Evolutionary conservation across 257 asterid species (phyloP).

Genomic region (Solanum virginianum): DNA sequence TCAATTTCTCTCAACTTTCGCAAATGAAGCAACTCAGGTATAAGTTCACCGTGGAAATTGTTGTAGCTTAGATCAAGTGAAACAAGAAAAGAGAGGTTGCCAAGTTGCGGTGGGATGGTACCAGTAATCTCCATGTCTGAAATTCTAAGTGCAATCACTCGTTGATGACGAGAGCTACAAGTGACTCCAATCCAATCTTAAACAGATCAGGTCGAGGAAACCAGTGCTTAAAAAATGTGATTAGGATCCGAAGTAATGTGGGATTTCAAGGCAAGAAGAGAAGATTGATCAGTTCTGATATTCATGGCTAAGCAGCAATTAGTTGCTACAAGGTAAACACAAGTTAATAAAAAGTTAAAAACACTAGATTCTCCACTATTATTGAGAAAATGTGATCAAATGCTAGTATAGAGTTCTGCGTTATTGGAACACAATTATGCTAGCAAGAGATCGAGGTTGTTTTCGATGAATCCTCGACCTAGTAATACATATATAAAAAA

Average conservation of each 20-base stretch:
- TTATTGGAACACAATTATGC: background rate
- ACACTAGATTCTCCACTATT: background rate
- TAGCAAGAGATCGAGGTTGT: background rate
- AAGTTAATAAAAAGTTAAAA: background rate
- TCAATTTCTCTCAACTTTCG: background rate
- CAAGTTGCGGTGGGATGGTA: slow-evolving; percentile 13
- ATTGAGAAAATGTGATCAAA: background rate
- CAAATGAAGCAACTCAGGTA: slow-evolving; percentile 3
- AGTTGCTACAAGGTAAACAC: background rate
- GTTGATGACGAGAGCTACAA: slow-evolving; percentile 8
- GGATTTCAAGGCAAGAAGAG: slow-evolving; percentile 9
- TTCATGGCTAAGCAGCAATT: background rate
- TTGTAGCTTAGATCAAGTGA: slow-evolving; percentile 12
- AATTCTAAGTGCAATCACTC: slow-evolving; percentile 5
- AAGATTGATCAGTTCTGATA: slow-evolving; percentile 13
- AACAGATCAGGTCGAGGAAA: background rate
- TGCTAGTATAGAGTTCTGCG: background rate
- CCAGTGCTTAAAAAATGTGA: slow-evolving; percentile 2
- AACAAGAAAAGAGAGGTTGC: slow-evolving; percentile 25
- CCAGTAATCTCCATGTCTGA: slow-evolving; percentile 12
- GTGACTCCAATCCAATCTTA: slow-evolving; percentile 20
- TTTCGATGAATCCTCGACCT: no score
- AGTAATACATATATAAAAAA: no score
- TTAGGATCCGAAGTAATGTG: background rate
- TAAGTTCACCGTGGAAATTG: slow-evolving; percentile 7